Base-by-base conservation (phyloP, 192 early-diverging fungal species). In the Coemansia sp. region DNA sequence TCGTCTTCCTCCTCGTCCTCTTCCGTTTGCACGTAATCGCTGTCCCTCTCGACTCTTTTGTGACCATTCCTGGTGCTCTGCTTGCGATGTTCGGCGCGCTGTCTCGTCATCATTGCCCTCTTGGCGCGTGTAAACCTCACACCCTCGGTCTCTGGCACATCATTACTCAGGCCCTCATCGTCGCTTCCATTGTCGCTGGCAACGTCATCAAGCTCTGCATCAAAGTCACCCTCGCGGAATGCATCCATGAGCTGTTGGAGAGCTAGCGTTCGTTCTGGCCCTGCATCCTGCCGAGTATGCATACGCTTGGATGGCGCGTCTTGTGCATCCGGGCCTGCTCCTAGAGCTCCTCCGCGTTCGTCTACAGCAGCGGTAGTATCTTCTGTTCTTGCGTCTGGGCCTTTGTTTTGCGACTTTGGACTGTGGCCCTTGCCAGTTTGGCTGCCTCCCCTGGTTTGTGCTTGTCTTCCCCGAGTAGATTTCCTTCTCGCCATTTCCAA, bases 191-290 rank as follows among this genome's bases (percentile, higher is more conserved):
- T 39, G 7, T 41, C 61, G 49, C 56, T 46, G 37, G 12, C 13
- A 12, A 7, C 12, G 38, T 67, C 71, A 20, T 58, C 62, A 7
- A 68, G 42, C 20, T 79, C 72, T n/a, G 64, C 40, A 53, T 75
- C 72, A 45, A 79, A 75, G 4, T 66, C 71, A 17, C 77, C 77
- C 9, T 66, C 68, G 17, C 69, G 64, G 59, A 79, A 63, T 13
- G 77, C 77, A 5, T 65, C 61, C 68, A 75, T 70, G 7, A 79
- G 77, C 41, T 65, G 71, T 55, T 75, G 77, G 42, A 79, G 38
- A 25, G 68, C 64, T 40, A 22, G 68, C 37, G 39, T 67, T 55
- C 72, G 71, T 39, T 66, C 77, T 0, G 77, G 71, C 41, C 71
- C 62, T 42, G 77, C 50, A 38, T 70, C 72, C 57, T 74, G 77